phyloP scores from a whole-genome alignment of 2,329 filamentous ascomycete genomes.

The Chalaropsis thielavioides region DNA sequence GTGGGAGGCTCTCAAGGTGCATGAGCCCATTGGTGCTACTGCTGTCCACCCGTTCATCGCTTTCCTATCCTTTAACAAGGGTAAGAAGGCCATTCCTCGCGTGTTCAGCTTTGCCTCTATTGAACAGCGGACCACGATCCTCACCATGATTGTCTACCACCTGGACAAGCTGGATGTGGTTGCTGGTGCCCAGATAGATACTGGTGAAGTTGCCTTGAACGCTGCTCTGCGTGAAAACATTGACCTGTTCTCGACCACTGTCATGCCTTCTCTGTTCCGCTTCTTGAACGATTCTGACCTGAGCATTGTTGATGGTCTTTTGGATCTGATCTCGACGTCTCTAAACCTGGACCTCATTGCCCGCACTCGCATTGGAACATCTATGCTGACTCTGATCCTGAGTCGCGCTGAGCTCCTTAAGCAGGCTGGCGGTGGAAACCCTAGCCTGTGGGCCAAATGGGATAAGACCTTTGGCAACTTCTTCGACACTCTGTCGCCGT shows the following conservation, averaged over 20 bases:
- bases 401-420: slow-evolving; percentile 89
- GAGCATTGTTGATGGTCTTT: slow-evolving; percentile 76
- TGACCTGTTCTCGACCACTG: slow-evolving; percentile 73
- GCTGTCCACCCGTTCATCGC: slow-evolving; percentile 87
- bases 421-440: slow-evolving; percentile 55
- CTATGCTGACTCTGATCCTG: slow-evolving; percentile 83
- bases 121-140: slow-evolving; percentile 83
- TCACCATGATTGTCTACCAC: slow-evolving; percentile 91
- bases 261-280: slow-evolving; percentile 79
- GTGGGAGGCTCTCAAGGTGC: slow-evolving; percentile 79
- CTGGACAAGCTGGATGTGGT: slow-evolving; percentile 87
- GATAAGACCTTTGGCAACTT: slow-evolving; percentile 68
- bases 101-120: slow-evolving; percentile 88
- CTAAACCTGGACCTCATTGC: slow-evolving; percentile 75
- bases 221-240: slow-evolving; percentile 75
- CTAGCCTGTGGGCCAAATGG: slow-evolving; percentile 72
- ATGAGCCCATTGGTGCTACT: slow-evolving; percentile 71
- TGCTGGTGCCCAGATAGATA: slow-evolving; percentile 58
- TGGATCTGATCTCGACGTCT: slow-evolving; percentile 71
- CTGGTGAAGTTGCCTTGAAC: slow-evolving; percentile 58
- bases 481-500: slow-evolving; percentile 76
- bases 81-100: slow-evolving; percentile 87
- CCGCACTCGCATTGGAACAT: slow-evolving; percentile 74
- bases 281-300: slow-evolving; percentile 86
- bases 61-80: slow-evolving; percentile 85